Evolutionary conservation across 495 filamentous ascomycete species (phyloP).

Genomic region (Cladorrhinum samala): DNA sequence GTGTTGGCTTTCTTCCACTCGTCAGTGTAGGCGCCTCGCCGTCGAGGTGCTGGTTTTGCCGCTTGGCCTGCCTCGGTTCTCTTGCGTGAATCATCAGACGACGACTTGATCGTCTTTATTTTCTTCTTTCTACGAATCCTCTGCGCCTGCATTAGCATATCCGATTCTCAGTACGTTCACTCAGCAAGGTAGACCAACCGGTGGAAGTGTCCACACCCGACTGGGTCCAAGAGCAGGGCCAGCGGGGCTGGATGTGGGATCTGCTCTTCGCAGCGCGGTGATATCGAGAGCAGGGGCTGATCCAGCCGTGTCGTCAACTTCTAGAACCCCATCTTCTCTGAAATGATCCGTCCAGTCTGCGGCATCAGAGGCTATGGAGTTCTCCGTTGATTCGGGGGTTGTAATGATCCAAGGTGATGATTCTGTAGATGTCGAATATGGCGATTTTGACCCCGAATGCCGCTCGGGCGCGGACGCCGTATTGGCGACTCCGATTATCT

Average conservation of each 20-base stretch:
- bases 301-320: not conserved
- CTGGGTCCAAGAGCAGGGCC: not conserved
- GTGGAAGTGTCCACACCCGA: slow-evolving; percentile 18
- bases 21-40: slow-evolving; percentile 19
- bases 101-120: not conserved
- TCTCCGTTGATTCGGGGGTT: not conserved
- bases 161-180: too few species aligned
- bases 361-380: not conserved
- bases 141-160: not conserved
- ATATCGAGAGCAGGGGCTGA: not conserved
- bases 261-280: not conserved
- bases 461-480: not conserved
- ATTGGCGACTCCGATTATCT: not conserved
- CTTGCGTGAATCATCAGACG: not conserved
- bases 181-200: slow-evolving; percentile 9
- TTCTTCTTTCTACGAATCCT: slow-evolving; percentile 18
- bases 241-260: not conserved
- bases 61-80: slow-evolving; percentile 12
- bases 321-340: not conserved
- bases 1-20: slow-evolving; percentile 20
- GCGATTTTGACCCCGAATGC: not conserved
- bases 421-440: not conserved
- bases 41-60: not conserved
- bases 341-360: not conserved
- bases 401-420: slow-evolving; percentile 1